Conservation (phyloP, 2,329 filamentous ascomycete species). For the Ilyonectria sp. region DNA sequence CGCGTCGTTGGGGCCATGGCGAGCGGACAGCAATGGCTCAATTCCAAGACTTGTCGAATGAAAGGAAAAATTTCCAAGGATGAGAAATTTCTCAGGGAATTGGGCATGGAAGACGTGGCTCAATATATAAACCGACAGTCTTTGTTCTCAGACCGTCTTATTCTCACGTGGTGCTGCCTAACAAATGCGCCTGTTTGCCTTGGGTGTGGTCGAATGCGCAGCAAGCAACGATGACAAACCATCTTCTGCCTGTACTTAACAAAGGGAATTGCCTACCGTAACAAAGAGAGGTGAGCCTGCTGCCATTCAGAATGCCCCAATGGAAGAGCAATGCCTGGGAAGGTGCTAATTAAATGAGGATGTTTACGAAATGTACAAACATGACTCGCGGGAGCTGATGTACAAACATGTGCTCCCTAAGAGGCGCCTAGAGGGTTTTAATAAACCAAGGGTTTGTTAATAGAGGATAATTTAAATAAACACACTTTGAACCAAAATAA, state of each 20-base stretch:
- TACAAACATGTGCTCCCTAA: no score
- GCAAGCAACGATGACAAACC: not conserved
- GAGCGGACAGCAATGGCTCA: not conserved
- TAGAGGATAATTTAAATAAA: no score
- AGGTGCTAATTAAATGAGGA: no score
- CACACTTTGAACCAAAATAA: not conserved
- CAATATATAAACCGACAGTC: not conserved
- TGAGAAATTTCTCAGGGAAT: no score
- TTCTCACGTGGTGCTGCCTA: not conserved
- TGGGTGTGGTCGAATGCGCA: not conserved
- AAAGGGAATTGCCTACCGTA: not conserved
- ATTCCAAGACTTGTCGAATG: not conserved
- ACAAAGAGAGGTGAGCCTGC: no score
- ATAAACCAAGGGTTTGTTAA: no score
- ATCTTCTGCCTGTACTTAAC: not conserved
- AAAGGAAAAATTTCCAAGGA: not conserved
- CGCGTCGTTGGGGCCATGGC: not conserved
- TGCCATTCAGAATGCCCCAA: not conserved
- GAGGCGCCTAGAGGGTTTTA: no score
- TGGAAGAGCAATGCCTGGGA: no score
- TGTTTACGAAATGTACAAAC: no score
- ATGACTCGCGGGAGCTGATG: no score
- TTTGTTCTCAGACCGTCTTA: not conserved
- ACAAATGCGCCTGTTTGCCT: not conserved
- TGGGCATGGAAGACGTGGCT: not conserved